Base-by-base conservation (phyloP, 495 filamentous ascomycete species). In the Daldinia grandis region DNA sequence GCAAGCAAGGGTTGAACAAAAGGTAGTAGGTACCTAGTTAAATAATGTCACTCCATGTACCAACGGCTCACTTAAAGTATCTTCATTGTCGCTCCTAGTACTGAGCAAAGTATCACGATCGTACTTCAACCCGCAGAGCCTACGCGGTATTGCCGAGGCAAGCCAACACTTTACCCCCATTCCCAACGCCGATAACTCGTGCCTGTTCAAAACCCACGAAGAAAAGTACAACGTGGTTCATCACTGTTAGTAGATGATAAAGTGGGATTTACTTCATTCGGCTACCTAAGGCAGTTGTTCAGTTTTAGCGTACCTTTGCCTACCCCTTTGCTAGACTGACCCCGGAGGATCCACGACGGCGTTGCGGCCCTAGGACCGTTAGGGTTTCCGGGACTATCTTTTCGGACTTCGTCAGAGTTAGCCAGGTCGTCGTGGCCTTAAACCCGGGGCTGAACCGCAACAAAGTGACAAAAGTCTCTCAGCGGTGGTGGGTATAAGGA, bases 401-500 rank as follows among this genome's bases (percentile, higher is more conserved):
- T 30, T 28, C 49, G 24, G 49, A n/a, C 49, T n/a, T n/a, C 12
- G 12, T 30, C 12, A 5, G 10, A 14, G 58, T 40, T 19, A 30
- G 30, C 38, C 15, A 53, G 49, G 47, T 50, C 42, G 40, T 35
- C n/a, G 50, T 33, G 17, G 7, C 15, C 37, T 57, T 63, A 62
- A 65, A 17, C 57, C 25, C 56, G 35, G 19, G 15, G 14, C 33
- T 58, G 31, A 66, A 62, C 17, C 25, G 33, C 53, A 44, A 4
- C 25, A 40, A 65, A 38, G 21, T 19, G 19, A 24, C 25, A 38
- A 58, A 49, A 40, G n/a, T 58, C 47, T 19, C 24, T 60, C 42
- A 51, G 55, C 57, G 49, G 30, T 24, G 19, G 33, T 24, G 14
- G 58, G 40, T 54, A 55, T 57, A 30, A 49, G 47, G 42, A 62